phyloP scores from a whole-genome alignment of 1,139 yeast genomes.

The Debaryomyces sp. region DNA sequence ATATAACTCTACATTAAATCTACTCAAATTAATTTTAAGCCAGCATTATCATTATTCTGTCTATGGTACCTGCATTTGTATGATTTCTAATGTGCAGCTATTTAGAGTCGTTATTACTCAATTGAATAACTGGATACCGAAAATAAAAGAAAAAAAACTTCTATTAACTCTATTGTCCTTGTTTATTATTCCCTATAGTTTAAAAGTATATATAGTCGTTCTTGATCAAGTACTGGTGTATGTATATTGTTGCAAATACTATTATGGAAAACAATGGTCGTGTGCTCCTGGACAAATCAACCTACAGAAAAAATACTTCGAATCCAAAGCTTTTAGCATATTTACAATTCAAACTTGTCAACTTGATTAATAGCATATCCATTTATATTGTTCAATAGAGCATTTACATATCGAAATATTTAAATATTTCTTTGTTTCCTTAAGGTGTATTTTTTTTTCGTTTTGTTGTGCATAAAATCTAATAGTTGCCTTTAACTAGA shows the following conservation, averaged over 20 bases:
- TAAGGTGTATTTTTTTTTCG: background rate
- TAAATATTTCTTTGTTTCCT: background rate
- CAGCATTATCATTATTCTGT: background rate
- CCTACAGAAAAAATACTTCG: conserved; percentile 2
- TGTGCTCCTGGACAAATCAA: conserved; percentile 1
- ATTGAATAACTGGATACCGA: background rate
- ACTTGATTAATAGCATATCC: conserved; percentile 9
- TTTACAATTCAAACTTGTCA: conserved; percentile 14
- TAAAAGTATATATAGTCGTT: background rate
- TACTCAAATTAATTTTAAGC: background rate
- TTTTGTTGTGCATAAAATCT: conserved; percentile 2
- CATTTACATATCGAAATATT: conserved; percentile 1
- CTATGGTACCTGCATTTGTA: background rate
- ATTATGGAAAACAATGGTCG: background rate
- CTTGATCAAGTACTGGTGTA: background rate
- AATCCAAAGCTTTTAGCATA: background rate
- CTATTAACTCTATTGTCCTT: background rate
- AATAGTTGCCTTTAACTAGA: conserved; percentile 5
- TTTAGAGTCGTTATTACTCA: background rate
- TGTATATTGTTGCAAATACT: background rate
- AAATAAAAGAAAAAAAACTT: background rate
- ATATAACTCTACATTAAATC: background rate
- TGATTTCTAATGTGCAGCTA: background rate
- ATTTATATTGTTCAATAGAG: conserved; percentile 3
- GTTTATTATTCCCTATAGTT: background rate